Percentiles rank a stretch among this genome's conserved stretches.
phyloP scores from a whole-genome alignment of 768 basidiomycete genomes.

The Pleurotus tuber-regium region DNA sequence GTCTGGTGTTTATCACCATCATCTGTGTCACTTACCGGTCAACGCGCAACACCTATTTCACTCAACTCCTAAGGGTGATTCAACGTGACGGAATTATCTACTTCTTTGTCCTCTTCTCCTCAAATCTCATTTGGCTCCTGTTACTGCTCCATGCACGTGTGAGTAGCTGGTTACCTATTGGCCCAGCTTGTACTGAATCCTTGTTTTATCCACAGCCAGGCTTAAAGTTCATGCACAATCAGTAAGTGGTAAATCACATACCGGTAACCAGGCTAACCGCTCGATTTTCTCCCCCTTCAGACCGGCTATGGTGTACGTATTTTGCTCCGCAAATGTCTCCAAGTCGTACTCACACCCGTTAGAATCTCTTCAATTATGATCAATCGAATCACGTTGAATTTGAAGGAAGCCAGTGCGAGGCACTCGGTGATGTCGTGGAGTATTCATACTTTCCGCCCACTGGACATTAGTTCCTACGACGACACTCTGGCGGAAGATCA shows the following conservation, averaged over 20 bases:
- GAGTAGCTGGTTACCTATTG: neutral
- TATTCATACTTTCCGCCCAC: constrained; percentile 8
- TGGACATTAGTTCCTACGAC: no score
- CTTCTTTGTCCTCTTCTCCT: constrained; percentile 20
- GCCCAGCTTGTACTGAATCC: no score
- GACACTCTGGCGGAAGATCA: no score
- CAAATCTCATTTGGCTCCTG: constrained; percentile 19
- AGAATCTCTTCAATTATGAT: constrained; percentile 20
- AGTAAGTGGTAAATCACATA: constrained; percentile 6
- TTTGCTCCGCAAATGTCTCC: no score
- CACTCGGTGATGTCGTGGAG: constrained; percentile 11
- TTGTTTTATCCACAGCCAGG: constrained; percentile 9
- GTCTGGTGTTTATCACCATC: constrained; percentile 15
- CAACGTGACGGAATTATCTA: constrained; percentile 18
- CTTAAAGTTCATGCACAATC: constrained; percentile 11
- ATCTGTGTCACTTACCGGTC: constrained; percentile 1
- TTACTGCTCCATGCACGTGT: constrained; percentile 16
- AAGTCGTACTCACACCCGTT: no score
- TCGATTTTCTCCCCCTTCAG: neutral
- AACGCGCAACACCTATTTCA: neutral
- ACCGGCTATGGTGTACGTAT: constrained; percentile 14
- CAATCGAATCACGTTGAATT: constrained; percentile 18
- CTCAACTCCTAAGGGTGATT: constrained; percentile 9
- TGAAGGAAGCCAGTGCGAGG: constrained; percentile 14
- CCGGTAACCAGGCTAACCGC: neutral